These are phyloP conservation scores for Blastomyces parvus DNA, from an alignment of 2,329 filamentous ascomycete genomes.

Conservation along the genomic window DNA sequence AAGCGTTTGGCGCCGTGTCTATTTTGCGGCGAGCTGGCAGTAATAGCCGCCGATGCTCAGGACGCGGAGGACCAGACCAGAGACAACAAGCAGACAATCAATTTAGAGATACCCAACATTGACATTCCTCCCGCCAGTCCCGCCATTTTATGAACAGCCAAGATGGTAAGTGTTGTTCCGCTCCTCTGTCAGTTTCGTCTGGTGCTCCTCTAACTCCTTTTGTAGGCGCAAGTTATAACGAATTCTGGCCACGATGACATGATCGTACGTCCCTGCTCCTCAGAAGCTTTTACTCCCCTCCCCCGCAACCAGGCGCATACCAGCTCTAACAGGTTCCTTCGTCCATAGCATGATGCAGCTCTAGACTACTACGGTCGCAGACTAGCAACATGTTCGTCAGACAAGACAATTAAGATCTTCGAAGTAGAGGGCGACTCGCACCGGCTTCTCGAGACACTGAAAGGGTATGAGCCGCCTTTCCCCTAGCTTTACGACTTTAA, in stretches of 20 bases:
- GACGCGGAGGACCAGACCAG: not conserved
- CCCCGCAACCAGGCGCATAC: not conserved
- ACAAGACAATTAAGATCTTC: constrained; percentile 99
- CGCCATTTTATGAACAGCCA: constrained; percentile 6
- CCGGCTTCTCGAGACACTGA: constrained; percentile 81
- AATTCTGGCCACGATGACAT: constrained; percentile 95
- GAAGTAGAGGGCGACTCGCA: constrained; percentile 92
- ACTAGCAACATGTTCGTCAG: constrained; percentile 92
- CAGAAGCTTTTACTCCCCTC: not conserved
- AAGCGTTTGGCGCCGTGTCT: not conserved
- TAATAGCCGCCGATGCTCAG: not conserved
- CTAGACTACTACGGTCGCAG: constrained; percentile 97
- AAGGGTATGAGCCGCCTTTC: constrained; percentile 56
- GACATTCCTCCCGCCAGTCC: not conserved
- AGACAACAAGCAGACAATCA: not conserved
- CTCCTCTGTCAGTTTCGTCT: constrained; percentile 8
- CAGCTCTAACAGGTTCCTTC: not conserved
- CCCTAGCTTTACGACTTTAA: not conserved
- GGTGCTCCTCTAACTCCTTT: constrained; percentile 14
- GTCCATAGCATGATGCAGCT: constrained; percentile 77
- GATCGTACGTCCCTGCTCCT: constrained; percentile 62
- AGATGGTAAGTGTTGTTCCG: constrained; percentile 14
- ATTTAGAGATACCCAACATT: not conserved
- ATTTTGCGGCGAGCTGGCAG: not conserved
- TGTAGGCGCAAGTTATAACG: constrained; percentile 65